Evolutionary conservation across 495 filamentous ascomycete species (phyloP), one percentile per base, ranked within the genome.

Genomic region (Margaritispora aquatica): DNA sequence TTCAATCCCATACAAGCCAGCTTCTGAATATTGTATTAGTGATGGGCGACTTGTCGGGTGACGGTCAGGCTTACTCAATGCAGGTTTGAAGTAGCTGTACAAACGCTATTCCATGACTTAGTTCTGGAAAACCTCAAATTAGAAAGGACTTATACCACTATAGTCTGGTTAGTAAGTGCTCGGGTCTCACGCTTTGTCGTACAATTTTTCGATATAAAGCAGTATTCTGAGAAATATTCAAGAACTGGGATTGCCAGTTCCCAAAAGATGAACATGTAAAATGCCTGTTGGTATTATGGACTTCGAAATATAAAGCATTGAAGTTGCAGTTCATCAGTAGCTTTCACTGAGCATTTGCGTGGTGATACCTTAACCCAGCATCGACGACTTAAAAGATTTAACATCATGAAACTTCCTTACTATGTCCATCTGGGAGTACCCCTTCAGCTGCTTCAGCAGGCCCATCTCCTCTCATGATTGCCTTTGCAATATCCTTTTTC

Each of bases 1-100:
- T 50, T 50, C 47, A 3, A 50, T 50, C 4, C 47, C 47, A 17
- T 50, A 50, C 47, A 50, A 24, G 20, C 47, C 47, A 50, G 47
- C 47, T 22, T 50, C 47, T 50, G 21, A 22, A 5, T 24, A 10
- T 10, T 50, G 5, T 26, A 24, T 50, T 24, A 50, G 47, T 22
- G 13, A 24, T 23, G 47, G 11, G 8, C n/a, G n/a, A n/a, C n/a
- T 50, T 2, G 24, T 50, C n/a, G 8, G 2, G 2, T 24, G 47
- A 24, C 2, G 20, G 20, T 24, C 19, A 24, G 4, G 20, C n/a
- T 5, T 50, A 50, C 47, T 50, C n/a, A 50, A 17, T 24, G 47
- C 20, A 10, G 47, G 47, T 50, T 50, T 50, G 21, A 50, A 50
- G 47, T 50, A 50, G 47, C 47, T 50, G 21, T 50, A 50, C 3